Conservation (phyloP, 1,139 yeast genomes). For the Kurtzmaniella quercitrusa region DNA sequence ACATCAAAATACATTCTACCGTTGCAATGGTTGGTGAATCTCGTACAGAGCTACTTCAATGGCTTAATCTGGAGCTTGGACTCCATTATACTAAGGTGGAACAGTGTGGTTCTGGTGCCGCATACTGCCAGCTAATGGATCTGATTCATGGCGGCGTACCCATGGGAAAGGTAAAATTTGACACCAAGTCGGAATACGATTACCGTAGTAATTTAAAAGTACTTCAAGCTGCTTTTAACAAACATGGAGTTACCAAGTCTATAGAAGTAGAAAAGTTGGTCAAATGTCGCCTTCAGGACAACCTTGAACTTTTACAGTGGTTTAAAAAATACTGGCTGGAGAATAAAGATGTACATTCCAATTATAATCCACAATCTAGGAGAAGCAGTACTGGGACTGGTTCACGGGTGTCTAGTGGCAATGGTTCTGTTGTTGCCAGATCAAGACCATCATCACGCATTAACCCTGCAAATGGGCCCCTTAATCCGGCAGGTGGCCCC, state of each 20-base stretch:
- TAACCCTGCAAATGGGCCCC: slow-evolving; percentile 7
- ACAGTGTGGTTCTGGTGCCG: slow-evolving; percentile 95
- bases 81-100: slow-evolving; percentile 75
- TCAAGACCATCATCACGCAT: slow-evolving; percentile 10
- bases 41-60: slow-evolving; percentile 74
- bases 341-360: slow-evolving; percentile 54
- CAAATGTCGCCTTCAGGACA: slow-evolving; percentile 90
- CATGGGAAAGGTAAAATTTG: slow-evolving; percentile 68
- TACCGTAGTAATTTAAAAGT: slow-evolving; percentile 78
- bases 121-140: slow-evolving; percentile 88
- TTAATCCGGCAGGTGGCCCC: not conserved
- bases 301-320: slow-evolving; percentile 93
- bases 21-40: slow-evolving; percentile 55
- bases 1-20: not conserved
- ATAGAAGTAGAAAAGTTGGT: slow-evolving; percentile 79
- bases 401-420: slow-evolving; percentile 5
- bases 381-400: slow-evolving; percentile 14
- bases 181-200: slow-evolving; percentile 67
- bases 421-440: slow-evolving; percentile 8
- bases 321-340: slow-evolving; percentile 79
- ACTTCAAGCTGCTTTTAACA: slow-evolving; percentile 71
- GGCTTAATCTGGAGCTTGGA: slow-evolving; percentile 75
- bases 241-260: slow-evolving; percentile 66
- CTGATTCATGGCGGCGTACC: slow-evolving; percentile 80
- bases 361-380: slow-evolving; percentile 58